A percentile compares a stretch with the other conserved stretches of the same genome.
These are phyloP conservation scores for Exophiala oligosperma DNA, from an alignment of 2,329 filamentous ascomycete genomes.

Conservation along the genomic window DNA sequence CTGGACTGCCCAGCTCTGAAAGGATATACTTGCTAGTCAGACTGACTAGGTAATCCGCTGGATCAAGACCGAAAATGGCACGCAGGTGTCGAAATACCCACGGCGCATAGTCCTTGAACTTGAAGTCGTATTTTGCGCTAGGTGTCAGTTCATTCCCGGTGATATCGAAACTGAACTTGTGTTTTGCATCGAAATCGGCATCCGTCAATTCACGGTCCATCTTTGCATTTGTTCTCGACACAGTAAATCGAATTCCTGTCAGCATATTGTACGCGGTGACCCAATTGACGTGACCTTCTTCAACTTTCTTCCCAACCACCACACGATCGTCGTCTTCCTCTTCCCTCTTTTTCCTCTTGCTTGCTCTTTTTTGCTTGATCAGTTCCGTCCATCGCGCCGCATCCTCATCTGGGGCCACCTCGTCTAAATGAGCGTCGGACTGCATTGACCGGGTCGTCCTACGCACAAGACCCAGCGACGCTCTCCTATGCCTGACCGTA, in stretches of 20 bases:
- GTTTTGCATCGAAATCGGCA: conserved; percentile 87
- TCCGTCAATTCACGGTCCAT: conserved; percentile 86
- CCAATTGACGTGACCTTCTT: conserved; percentile 96
- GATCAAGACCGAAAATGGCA: conserved; percentile 83
- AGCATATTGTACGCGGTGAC: conserved; percentile 99
- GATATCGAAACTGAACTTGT: conserved; percentile 99
- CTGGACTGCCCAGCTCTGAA: conserved; percentile 92
- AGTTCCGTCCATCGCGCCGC: conserved; percentile 89
- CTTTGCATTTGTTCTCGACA: conserved; percentile 95
- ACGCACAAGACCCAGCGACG: conserved; percentile 79
- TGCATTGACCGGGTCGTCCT: conserved; percentile 81
- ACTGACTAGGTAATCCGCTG: conserved; percentile 97
- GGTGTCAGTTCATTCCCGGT: conserved; percentile 96
- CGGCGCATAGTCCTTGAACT: conserved; percentile 99
- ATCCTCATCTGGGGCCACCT: conserved; percentile 83
- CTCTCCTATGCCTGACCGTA: conserved; percentile 59
- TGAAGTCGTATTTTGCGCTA: conserved; percentile 99
- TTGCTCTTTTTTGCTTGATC: conserved; percentile 86
- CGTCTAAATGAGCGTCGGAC: conserved; percentile 80
- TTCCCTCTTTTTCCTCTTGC: conserved; percentile 78
- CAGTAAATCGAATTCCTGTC: conserved; percentile 95
- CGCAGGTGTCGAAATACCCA: conserved; percentile 97
- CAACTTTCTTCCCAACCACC: conserved; percentile 93
- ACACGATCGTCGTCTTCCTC: conserved; percentile 89
- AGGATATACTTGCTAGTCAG: conserved; percentile 98